A percentile compares a stretch with the other conserved stretches of the same genome.
phyloP scores from a whole-genome alignment of 768 basidiomycete genomes.

The Strobilomyces dryophilus region DNA sequence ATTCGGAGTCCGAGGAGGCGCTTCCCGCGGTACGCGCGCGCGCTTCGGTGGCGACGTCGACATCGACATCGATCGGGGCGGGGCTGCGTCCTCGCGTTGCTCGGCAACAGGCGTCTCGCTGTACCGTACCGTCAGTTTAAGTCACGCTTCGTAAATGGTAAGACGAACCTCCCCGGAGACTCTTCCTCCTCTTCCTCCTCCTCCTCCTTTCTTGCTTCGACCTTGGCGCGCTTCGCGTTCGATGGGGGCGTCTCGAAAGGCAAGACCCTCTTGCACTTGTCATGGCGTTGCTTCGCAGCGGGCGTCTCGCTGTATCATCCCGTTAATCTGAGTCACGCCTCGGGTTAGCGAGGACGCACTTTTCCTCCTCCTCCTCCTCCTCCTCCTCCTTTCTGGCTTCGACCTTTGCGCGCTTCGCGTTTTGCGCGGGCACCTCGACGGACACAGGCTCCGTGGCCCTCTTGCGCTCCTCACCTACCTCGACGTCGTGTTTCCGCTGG shows the following conservation, averaged over 20 bases:
- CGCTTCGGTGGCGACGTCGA: not conserved
- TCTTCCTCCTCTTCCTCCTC: not conserved
- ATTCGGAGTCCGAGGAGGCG: too few relatives aligned
- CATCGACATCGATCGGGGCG: not conserved
- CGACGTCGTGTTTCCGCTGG: constrained; percentile 29
- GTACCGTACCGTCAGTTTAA: not conserved
- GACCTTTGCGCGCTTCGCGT: constrained; percentile 10
- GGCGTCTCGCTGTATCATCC: constrained; percentile 2
- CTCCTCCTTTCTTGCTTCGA: not conserved
- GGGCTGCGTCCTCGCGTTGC: not conserved
- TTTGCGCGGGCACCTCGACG: not conserved
- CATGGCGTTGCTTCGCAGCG: not conserved
- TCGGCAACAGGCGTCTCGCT: constrained; percentile 4
- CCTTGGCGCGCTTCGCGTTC: constrained; percentile 9
- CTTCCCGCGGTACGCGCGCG: not conserved
- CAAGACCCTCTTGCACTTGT: constrained; percentile 2
- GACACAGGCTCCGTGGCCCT: not conserved
- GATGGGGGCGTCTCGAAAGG: not conserved
- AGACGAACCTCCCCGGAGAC: constrained; percentile 3
- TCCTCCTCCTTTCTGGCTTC: not conserved
- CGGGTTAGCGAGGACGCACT: not conserved
- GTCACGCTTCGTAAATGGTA: not conserved
- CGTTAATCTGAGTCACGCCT: not conserved
- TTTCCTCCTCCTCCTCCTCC: not conserved
- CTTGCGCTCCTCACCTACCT: not conserved